Evolutionary conservation across 2,329 filamentous ascomycete genomes (phyloP).

Genomic region (Fusarium oligoseptatum): DNA sequence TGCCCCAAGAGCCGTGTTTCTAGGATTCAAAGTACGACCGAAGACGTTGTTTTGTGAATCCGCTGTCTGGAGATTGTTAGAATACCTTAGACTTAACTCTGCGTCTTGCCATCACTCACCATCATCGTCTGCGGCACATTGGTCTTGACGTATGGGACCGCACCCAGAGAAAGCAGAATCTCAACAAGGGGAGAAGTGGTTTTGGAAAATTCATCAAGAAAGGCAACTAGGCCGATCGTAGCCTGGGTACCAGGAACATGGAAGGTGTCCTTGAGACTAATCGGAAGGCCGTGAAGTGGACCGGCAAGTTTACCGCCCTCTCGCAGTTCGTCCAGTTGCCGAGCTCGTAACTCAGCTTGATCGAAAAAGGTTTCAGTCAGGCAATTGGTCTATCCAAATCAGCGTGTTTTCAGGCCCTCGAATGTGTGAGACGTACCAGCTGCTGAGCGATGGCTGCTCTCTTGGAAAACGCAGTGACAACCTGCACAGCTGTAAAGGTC

Average conservation of each 20-base stretch:
- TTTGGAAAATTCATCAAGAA: conserved; percentile 1
- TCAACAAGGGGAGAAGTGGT: conserved; percentile 15
- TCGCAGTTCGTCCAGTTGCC: conserved; percentile 29
- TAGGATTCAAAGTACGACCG: conserved; percentile 70
- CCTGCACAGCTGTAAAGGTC: conserved; percentile 52
- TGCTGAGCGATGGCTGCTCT: conserved; percentile 48
- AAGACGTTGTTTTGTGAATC: conserved; percentile 62
- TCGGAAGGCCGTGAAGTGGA: conserved; percentile 34
- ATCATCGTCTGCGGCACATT: conserved; percentile 32
- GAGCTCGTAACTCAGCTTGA: conserved; percentile 35
- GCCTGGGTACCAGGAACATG: conserved; percentile 21
- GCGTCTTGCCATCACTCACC: neutral
- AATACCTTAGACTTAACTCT: neutral
- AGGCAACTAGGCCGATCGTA: conserved; percentile 15
- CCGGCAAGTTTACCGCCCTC: conserved; percentile 22
- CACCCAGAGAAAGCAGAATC: conserved; percentile 15
- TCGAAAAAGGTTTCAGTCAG: conserved; percentile 63
- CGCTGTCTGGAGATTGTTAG: conserved; percentile 3
- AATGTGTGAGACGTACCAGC: conserved; percentile 33
- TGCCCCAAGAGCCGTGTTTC: conserved; percentile 67
- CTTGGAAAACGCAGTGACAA: conserved; percentile 51
- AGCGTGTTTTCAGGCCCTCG: no score
- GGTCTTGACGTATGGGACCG: conserved; percentile 29
- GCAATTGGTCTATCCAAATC: conserved; percentile 46
- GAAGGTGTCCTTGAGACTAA: conserved; percentile 26